A percentile compares a stretch with the other conserved stretches of the same genome.
phyloP scores from a whole-genome alignment of 805 yeast species.

The Dipodascopsis uninucleata region DNA sequence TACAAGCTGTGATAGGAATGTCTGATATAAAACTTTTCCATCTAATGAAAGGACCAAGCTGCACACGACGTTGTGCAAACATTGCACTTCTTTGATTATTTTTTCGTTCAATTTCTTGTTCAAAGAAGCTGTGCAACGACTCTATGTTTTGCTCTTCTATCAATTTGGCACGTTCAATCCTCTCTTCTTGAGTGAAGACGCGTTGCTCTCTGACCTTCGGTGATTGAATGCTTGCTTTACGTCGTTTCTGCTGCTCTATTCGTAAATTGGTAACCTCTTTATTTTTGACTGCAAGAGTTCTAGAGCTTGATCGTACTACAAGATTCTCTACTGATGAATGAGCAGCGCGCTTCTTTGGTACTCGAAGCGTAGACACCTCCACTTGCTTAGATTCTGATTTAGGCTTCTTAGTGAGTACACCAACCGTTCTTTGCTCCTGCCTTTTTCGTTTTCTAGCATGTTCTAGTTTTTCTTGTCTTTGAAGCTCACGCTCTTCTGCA shows the following conservation, averaged over 20 bases:
- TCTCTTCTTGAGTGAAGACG: constrained; percentile 61
- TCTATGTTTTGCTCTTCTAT: constrained; percentile 75
- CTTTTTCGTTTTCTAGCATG: constrained; percentile 34
- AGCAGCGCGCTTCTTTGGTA: too few species aligned
- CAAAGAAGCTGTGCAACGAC: constrained; percentile 72
- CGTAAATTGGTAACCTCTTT: constrained; percentile 73
- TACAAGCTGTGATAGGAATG: constrained; percentile 40
- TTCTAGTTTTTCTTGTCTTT: constrained; percentile 34
- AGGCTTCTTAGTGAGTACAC: constrained; percentile 19
- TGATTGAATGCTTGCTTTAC: constrained; percentile 33
- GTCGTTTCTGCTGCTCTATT: constrained; percentile 62
- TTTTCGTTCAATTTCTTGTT: constrained; percentile 79
- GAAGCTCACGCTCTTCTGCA: constrained; percentile 63
- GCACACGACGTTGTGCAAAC: constrained; percentile 52
- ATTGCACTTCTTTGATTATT: constrained; percentile 70
- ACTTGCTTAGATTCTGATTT: constrained; percentile 32
- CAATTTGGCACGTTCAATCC: constrained; percentile 75
- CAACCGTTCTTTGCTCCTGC: constrained; percentile 19
- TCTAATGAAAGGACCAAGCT: constrained; percentile 59
- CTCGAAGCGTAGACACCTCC: too few species aligned
- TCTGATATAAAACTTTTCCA: constrained; percentile 46
- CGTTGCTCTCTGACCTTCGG: constrained; percentile 1
- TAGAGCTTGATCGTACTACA: constrained; percentile 41
- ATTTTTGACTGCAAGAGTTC: constrained; percentile 72
- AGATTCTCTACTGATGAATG: too few species aligned